Evolutionary conservation across 495 filamentous ascomycete species (phyloP).

Genomic region (Talaromyces nanjingensis): DNA sequence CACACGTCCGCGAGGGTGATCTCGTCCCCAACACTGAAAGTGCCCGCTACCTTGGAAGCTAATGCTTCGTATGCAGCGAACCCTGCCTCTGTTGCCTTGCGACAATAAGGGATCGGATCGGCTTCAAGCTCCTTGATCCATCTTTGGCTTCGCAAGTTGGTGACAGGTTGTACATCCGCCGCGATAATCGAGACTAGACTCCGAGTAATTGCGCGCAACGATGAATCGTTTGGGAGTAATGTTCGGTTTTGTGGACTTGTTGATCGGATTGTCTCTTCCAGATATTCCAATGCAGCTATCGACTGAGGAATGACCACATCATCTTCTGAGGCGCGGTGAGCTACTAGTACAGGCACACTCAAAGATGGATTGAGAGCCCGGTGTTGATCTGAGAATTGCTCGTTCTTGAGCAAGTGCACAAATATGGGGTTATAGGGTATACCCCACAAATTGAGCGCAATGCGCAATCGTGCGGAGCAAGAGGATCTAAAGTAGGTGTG

Average conservation of each 20-base stretch:
- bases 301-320: constrained; percentile 41
- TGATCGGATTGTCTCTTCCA: constrained; percentile 38
- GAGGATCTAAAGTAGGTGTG: constrained; percentile 51
- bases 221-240: constrained; percentile 33
- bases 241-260: constrained; percentile 9
- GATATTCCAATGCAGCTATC: constrained; percentile 46
- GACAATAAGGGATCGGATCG: constrained; percentile 15
- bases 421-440: constrained; percentile 33
- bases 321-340: constrained; percentile 15
- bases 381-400: constrained; percentile 31
- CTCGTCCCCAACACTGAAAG: constrained; percentile 43
- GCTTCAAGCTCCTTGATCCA: constrained; percentile 31
- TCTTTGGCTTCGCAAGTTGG: constrained; percentile 40
- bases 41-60: constrained; percentile 23
- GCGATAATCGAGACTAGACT: constrained; percentile 39
- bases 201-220: constrained; percentile 30
- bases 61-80: constrained; percentile 40
- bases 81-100: constrained; percentile 31
- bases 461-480: constrained; percentile 47
- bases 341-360: constrained; percentile 44
- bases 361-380: constrained; percentile 37
- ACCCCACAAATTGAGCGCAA: constrained; percentile 40
- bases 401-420: constrained; percentile 39
- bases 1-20: constrained; percentile 48
- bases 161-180: constrained; percentile 43